phyloP scores from a whole-genome alignment of 2,329 filamentous ascomycete genomes.

The Cordyceps javanica region DNA sequence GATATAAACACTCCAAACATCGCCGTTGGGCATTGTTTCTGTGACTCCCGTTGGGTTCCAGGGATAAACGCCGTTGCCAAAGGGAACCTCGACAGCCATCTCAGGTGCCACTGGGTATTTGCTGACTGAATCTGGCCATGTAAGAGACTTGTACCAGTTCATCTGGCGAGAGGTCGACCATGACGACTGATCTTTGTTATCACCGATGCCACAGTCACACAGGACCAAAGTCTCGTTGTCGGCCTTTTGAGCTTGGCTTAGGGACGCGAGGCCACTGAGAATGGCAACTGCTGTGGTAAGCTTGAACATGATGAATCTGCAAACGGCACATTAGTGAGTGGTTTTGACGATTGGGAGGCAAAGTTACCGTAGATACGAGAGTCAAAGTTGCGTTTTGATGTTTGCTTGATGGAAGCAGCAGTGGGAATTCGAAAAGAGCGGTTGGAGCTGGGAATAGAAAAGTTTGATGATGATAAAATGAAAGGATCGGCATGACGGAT shows the following conservation, averaged over 20 bases:
- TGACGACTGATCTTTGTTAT: constrained; percentile 31
- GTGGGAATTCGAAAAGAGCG: neutral
- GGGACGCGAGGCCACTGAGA: constrained; percentile 7
- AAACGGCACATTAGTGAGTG: neutral
- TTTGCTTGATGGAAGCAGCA: neutral
- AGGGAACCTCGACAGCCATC: constrained; percentile 34
- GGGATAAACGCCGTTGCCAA: constrained; percentile 31
- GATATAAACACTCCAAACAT: constrained; percentile 37
- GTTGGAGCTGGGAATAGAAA: neutral
- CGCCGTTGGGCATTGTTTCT: constrained; percentile 31
- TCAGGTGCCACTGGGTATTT: constrained; percentile 31
- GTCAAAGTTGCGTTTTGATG: neutral
- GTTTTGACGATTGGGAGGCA: neutral
- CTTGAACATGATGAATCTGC: constrained; percentile 15
- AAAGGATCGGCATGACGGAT: too few relatives aligned
- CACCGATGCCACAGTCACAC: constrained; percentile 37
- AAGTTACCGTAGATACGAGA: neutral
- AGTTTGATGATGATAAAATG: neutral
- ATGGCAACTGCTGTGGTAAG: constrained; percentile 13
- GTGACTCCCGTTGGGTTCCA: constrained; percentile 33
- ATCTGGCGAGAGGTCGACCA: constrained; percentile 40
- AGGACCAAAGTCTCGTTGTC: constrained; percentile 33
- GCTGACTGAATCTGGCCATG: constrained; percentile 29
- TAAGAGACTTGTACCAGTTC: constrained; percentile 36
- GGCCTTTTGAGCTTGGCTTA: constrained; percentile 21